Evolutionary conservation across 2,329 filamentous ascomycete genomes (phyloP).

Genomic region (Fusarium scirpi): DNA sequence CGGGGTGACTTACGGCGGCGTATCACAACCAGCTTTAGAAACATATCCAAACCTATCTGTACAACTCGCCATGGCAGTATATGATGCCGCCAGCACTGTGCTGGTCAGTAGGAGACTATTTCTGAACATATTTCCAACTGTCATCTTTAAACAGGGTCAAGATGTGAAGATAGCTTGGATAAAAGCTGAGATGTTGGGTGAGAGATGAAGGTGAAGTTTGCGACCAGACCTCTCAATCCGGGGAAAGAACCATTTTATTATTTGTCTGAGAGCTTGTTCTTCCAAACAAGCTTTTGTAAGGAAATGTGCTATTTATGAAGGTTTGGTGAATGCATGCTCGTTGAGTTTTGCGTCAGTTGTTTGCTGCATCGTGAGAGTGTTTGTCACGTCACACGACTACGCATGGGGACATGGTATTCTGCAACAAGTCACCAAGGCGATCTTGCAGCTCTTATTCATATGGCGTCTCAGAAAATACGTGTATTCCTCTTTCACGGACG

Average conservation of each 20-base stretch:
- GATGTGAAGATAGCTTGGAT: neutral
- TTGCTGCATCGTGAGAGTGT: slow-evolving; percentile 1
- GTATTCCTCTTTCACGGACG: neutral
- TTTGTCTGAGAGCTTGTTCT: neutral
- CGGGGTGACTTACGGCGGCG: neutral
- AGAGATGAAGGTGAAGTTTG: neutral
- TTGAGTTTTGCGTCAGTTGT: slow-evolving; percentile 5
- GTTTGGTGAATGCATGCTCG: neutral
- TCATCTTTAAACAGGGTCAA: neutral
- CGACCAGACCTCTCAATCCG: neutral
- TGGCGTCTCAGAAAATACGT: neutral
- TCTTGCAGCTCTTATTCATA: neutral
- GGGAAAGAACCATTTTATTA: neutral
- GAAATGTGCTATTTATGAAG: neutral
- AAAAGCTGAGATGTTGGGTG: neutral
- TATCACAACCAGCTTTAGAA: neutral
- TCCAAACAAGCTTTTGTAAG: neutral
- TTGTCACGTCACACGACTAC: slow-evolving; percentile 13
- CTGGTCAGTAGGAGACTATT: neutral
- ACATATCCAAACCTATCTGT: neutral
- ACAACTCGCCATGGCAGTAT: rapidly evolving
- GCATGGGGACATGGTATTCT: neutral
- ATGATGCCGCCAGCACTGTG: neutral
- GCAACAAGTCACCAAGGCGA: neutral
- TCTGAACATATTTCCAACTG: slow-evolving; percentile 4